Evolutionary conservation across 805 yeast genomes (phyloP).

Genomic region (Suhomyces sp.): DNA sequence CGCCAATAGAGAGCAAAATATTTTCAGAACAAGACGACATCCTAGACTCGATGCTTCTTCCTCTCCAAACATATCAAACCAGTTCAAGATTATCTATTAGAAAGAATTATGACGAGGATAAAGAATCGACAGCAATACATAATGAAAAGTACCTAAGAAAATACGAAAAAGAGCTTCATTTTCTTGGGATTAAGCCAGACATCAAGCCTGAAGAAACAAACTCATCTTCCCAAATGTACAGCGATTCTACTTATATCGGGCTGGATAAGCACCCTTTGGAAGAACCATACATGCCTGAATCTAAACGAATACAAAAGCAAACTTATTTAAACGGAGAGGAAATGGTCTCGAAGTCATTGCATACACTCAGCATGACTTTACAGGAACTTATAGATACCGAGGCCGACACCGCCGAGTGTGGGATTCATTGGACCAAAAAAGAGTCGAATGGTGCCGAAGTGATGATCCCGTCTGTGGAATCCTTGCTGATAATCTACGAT

Average conservation of each 20-base stretch:
- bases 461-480: background rate
- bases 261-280: background rate
- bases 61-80: background rate
- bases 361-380: constrained; percentile 1
- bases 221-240: background rate
- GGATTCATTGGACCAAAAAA: constrained; percentile 8
- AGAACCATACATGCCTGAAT: background rate
- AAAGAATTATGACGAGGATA: constrained; percentile 15
- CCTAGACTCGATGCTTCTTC: background rate
- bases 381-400: constrained; percentile 1
- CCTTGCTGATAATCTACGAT: constrained; percentile 16
- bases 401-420: constrained; percentile 17
- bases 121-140: constrained; percentile 13
- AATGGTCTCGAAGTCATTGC: constrained; percentile 2
- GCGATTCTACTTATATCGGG: background rate
- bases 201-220: background rate
- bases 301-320: constrained; percentile 7
- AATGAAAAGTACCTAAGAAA: constrained; percentile 16
- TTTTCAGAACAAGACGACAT: background rate
- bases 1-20: background rate
- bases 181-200: constrained; percentile 4
- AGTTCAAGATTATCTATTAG: constrained; percentile 19
- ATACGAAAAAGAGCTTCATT: constrained; percentile 14
- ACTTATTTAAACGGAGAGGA: constrained; percentile 3
- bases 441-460: background rate